Evolutionary conservation across 2,329 filamentous ascomycete genomes (phyloP), one percentile per base, ranked within the genome.

Genomic region (Fusarium sp.): DNA sequence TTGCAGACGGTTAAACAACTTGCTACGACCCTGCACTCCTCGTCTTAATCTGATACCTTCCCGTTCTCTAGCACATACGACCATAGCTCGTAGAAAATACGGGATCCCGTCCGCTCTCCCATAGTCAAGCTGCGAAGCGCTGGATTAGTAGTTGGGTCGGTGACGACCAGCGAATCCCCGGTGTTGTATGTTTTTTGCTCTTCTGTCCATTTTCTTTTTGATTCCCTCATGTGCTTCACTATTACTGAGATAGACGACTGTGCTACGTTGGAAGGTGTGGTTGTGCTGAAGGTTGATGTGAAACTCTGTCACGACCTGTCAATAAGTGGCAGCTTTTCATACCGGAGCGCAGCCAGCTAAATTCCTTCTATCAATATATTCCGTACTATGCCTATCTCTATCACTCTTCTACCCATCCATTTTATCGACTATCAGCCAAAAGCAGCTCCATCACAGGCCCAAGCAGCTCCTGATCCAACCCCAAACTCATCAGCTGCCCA

Each of bases 401-500:
- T 58, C 20, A 4, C 6, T 18, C 20, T 29, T 18, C 20, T 14
- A 16, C 8, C 20, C 8, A 56, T 34, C 16, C 16, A 62, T 40
- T 38, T 16, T 70, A 67, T 50, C 79, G 72, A 6, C 77, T 79
- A 27, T 80, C 78, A 20, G 78, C 71, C 50, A 74, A 34, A 22
- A 80, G 56, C 14, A 80, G 18, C 66, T 80, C 79, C 47, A 79
- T 52, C 5, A 80, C 45, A 2, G 79, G 78, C 1, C 78, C 77
- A 42, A 74, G 64, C 10, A 80, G 34, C 34, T 64, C 69, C 57
- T 76, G 67, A 5, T 79, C 77, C 8, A 80, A 47, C 0, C 72
- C 77, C n/a, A 80, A n/a, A 35, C 66, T 66, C 64, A 75, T 67
- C 45, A 82, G 38, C 8, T 72, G 69, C 7, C 76, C 76, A 35